These are phyloP conservation scores for Coprinopsis marcescibilis DNA, from an alignment of 768 basidiomycete species.

Conservation along the genomic window DNA sequence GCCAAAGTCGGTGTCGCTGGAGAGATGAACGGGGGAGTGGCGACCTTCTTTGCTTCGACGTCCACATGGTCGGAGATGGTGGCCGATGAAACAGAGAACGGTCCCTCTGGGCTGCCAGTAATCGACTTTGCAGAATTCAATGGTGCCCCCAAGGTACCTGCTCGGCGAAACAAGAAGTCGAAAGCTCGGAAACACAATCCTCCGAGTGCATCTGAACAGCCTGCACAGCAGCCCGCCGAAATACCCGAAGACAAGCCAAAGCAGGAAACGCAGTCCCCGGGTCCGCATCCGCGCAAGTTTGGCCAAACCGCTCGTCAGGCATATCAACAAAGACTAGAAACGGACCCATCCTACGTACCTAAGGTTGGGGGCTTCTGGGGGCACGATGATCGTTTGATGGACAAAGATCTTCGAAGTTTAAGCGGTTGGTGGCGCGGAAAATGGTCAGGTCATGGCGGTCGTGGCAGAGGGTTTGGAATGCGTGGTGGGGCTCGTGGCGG, in stretches of 20 bases:
- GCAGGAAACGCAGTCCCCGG: constrained; percentile 5
- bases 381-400: constrained; percentile 85
- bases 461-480: constrained; percentile 35
- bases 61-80: constrained; percentile 84
- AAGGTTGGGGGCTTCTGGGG: constrained; percentile 92
- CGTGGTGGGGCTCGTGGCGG: constrained; percentile 59
- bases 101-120: constrained; percentile 65
- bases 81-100: constrained; percentile 61
- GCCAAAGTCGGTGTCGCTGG: constrained; percentile 47
- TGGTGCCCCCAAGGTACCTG: constrained; percentile 26
- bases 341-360: constrained; percentile 85
- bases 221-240: constrained; percentile 2
- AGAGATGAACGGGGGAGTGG: constrained; percentile 25
- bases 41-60: constrained; percentile 49
- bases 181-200: constrained; percentile 19
- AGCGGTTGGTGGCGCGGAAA: constrained; percentile 86
- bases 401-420: constrained; percentile 74
- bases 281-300: constrained; percentile 29
- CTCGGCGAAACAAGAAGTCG: constrained; percentile 39
- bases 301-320: constrained; percentile 74
- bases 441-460: constrained; percentile 66
- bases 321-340: constrained; percentile 76
- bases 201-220: not conserved
- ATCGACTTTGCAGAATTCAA: constrained; percentile 74
- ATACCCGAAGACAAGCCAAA: constrained; percentile 5